phyloP scores from a whole-genome alignment of 179 eudicot species.

The Drosera spatulata region DNA sequence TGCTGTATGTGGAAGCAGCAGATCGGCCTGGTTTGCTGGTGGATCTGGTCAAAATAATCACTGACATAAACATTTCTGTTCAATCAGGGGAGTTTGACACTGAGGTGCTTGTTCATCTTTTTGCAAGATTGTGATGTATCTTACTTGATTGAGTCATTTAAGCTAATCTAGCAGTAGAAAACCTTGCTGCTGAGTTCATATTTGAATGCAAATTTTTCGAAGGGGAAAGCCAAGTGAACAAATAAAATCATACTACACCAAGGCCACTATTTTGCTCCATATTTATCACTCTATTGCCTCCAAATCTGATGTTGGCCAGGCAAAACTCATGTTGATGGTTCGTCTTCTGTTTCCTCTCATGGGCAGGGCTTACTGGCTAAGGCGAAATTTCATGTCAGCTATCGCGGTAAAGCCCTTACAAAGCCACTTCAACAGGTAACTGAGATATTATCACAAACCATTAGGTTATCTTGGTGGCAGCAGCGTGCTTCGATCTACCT shows the following conservation, averaged over 20 bases:
- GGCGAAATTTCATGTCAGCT: constrained; percentile 93
- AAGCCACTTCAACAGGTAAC: constrained; percentile 88
- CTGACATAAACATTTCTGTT: constrained; percentile 67
- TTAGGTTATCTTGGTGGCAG: too few relatives aligned
- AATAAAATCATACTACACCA: too few relatives aligned
- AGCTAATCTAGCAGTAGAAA: too few relatives aligned
- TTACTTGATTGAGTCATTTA: background rate
- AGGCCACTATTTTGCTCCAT: too few relatives aligned
- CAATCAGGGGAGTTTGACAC: constrained; percentile 97
- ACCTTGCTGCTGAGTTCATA: too few relatives aligned
- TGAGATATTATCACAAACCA: too few relatives aligned
- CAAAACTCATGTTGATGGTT: background rate
- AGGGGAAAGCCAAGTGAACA: too few relatives aligned
- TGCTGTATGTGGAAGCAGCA: constrained; percentile 74
- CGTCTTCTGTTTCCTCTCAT: background rate
- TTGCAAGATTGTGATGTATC: background rate
- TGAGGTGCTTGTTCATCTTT: constrained; percentile 37
- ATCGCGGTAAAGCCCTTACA: constrained; percentile 61
- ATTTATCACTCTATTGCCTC: background rate
- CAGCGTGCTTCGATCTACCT: too few relatives aligned
- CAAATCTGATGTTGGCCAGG: background rate
- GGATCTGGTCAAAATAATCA: constrained; percentile 74
- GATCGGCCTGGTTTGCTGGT: constrained; percentile 94
- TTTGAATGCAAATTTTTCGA: too few relatives aligned
- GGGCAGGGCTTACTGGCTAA: constrained; percentile 78